A percentile compares a stretch with the other conserved stretches of the same genome.
Evolutionary conservation across 2,329 filamentous ascomycete species (phyloP).

Genomic region (Diaporthe destruens): DNA sequence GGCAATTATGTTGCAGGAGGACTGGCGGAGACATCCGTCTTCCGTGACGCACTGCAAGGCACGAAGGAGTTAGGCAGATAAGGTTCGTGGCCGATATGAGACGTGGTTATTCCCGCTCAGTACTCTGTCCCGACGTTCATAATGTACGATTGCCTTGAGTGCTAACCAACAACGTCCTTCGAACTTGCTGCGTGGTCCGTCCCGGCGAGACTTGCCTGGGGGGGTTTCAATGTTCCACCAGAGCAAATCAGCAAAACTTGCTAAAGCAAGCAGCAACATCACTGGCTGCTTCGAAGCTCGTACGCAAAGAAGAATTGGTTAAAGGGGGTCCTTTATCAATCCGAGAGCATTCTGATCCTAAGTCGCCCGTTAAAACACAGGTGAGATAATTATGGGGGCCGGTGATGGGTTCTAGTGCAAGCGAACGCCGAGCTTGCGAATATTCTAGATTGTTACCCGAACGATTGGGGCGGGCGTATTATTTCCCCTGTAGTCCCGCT

Average conservation of each 20-base stretch:
- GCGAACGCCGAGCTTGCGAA: conserved; percentile 17
- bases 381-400: not conserved
- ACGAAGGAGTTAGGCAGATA: conserved; percentile 9
- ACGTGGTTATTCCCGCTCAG: not conserved
- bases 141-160: not conserved
- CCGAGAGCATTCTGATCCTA: not conserved
- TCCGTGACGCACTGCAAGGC: not conserved
- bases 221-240: not conserved
- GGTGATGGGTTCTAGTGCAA: not conserved
- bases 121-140: not conserved
- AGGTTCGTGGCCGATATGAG: conserved; percentile 1
- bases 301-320: not conserved
- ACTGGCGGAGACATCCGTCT: not conserved
- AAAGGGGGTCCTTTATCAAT: not conserved
- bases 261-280: not conserved
- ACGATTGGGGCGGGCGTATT: conserved; percentile 12
- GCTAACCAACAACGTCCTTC: too few relatives aligned
- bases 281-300: not conserved
- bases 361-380: not conserved
- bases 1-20: not conserved
- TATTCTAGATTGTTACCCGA: conserved; percentile 10
- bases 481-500: conserved; percentile 24
- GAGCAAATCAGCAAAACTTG: not conserved
- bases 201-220: not conserved
- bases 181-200: not conserved